A percentile compares a stretch with the other conserved stretches of the same genome.
phyloP scores from a whole-genome alignment of 768 basidiomycete genomes.

The Termitomyces sp. region DNA sequence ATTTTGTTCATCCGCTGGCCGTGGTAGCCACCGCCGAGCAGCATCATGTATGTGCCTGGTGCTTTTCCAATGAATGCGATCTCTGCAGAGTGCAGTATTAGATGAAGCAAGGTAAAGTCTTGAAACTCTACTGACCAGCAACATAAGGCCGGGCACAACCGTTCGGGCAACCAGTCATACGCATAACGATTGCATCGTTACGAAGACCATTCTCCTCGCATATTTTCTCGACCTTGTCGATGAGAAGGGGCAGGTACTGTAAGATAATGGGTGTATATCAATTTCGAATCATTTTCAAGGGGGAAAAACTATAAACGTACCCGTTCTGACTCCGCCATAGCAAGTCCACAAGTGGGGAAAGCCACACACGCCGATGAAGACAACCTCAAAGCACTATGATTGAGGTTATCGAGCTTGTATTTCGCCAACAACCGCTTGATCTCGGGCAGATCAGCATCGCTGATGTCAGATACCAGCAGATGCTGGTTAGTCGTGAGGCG shows the following conservation, averaged over 20 bases:
- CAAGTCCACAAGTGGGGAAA: slow-evolving; percentile 86
- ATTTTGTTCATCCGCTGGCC: slow-evolving; percentile 97
- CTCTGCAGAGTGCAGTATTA: slow-evolving; percentile 43
- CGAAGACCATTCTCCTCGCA: slow-evolving; percentile 91
- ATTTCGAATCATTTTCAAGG: neutral
- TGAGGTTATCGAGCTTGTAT: slow-evolving; percentile 88
- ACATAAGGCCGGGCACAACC: slow-evolving; percentile 93
- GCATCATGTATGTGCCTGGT: slow-evolving; percentile 87
- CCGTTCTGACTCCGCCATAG: slow-evolving; percentile 51
- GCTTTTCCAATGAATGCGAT: slow-evolving; percentile 97
- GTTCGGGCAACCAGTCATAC: slow-evolving; percentile 97
- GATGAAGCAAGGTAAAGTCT: neutral
- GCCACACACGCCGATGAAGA: slow-evolving; percentile 96
- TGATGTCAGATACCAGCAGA: slow-evolving; percentile 80
- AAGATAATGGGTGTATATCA: neutral
- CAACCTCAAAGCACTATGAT: slow-evolving; percentile 73
- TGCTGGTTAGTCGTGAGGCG: slow-evolving; percentile 96
- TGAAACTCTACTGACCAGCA: slow-evolving; percentile 47
- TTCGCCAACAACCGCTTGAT: slow-evolving; percentile 79
- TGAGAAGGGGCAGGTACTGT: slow-evolving; percentile 86
- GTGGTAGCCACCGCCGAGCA: slow-evolving; percentile 93
- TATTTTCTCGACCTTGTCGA: slow-evolving; percentile 93
- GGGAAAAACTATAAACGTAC: slow-evolving; percentile 28
- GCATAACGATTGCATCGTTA: slow-evolving; percentile 95
- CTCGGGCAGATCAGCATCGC: slow-evolving; percentile 61